Evolutionary conservation across 345 rosid species (phyloP), one percentile per base, ranked within the genome.

Genomic region (Melaleuca alternifolia): DNA sequence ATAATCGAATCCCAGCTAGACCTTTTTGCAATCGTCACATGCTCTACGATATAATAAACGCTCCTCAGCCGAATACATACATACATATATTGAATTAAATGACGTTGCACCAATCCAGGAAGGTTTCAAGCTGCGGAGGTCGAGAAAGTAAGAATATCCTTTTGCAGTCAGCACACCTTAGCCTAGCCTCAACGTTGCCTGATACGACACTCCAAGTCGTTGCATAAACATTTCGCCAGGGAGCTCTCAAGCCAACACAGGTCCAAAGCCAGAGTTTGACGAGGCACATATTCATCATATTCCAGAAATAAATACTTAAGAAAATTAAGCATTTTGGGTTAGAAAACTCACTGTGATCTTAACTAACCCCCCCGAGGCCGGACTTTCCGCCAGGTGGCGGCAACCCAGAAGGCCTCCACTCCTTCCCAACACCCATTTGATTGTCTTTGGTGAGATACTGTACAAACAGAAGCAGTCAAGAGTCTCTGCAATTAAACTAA

Each of bases 381-480:
- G 93, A 85, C 59, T 84, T 77, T 28, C 89, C 89, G 88, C 96
- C 96, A 94, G 88, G 87, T 92, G 96, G 96, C 94, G 89, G 94
- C 90, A 75, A 62, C 89, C 87, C 50, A 87, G 86, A 71, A 87
- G 89, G 84, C 90, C 51, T 50, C 82, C 85, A 6, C 54, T 51
- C 83, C 83, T 28, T 76, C 59, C 54, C 61, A 59, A 59, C 81
- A 86, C 10, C 83, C 71, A 37, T 84, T 85, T 44, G 41, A 11
- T 89, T 89, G 92, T 87, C 91, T 88, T 82, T 61, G 65, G 24
- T 51, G 50, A 82, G 23, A 18, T 44, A 83, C 85, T 77, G 86
- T 61, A 59, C 95, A 89, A 88, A 77, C 54, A 86, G 93, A 91
- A 92, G 83, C 83, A 46, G 94, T 89, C 89, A 93, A 91, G 86